A percentile compares a stretch with the other conserved stretches of the same genome.
phyloP scores from a whole-genome alignment of 345 rosid genomes.

The Hibiscus tridactylites region DNA sequence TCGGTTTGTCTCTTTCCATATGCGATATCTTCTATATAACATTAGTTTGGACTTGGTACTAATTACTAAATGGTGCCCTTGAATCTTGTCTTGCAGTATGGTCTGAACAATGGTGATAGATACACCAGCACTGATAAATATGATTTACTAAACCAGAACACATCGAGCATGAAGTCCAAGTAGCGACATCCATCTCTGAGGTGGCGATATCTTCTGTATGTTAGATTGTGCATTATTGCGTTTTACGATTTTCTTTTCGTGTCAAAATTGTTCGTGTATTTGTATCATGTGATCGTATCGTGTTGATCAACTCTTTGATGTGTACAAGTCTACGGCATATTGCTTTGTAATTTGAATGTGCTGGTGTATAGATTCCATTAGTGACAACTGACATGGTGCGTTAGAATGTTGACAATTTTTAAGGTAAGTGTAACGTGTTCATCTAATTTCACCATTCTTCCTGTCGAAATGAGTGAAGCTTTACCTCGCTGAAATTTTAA shows the following conservation, averaged over 20 bases:
- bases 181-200: slow-evolving; percentile 8
- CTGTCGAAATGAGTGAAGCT: too few species aligned
- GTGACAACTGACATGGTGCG: too few species aligned
- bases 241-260: not conserved
- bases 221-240: not conserved
- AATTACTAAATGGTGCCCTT: not conserved
- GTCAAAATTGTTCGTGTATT: not conserved
- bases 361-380: too few species aligned
- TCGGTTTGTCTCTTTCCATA: not conserved
- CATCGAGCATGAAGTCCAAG: slow-evolving; percentile 38
- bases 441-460: too few species aligned
- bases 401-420: too few species aligned
- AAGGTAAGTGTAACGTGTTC: too few species aligned
- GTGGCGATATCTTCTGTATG: not conserved
- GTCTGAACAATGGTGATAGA: slow-evolving; percentile 33
- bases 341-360: not conserved
- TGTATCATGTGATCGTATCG: not conserved
- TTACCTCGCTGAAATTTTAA: too few species aligned
- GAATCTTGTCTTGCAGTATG: slow-evolving; percentile 38
- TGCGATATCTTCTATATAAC: not conserved
- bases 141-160: slow-evolving; percentile 19
- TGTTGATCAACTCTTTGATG: not conserved
- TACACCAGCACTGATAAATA: slow-evolving; percentile 18
- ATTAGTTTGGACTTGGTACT: not conserved
- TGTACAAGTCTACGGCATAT: not conserved